phyloP scores from a whole-genome alignment of 441 rosid genomes.

The Melastoma candidum region DNA sequence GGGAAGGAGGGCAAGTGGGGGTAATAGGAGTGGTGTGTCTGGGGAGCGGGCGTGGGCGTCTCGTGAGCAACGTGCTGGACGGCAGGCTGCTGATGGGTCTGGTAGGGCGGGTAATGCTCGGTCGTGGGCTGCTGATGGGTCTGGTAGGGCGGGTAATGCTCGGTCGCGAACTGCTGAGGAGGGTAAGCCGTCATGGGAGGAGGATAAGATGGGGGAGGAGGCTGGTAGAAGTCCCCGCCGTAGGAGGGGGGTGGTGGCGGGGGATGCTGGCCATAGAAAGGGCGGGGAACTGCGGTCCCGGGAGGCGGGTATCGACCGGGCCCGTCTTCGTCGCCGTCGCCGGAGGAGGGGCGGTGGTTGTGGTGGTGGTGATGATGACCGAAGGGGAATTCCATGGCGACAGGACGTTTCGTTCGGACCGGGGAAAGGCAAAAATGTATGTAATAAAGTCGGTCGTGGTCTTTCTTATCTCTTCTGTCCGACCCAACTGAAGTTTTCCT shows the following conservation, averaged over 20 bases:
- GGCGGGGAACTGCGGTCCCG: constrained; percentile 10
- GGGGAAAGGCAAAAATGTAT: too few species aligned
- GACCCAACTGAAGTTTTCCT: too few species aligned
- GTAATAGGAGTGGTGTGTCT: constrained; percentile 24
- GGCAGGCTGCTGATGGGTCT: constrained; percentile 22
- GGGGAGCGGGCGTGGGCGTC: not conserved
- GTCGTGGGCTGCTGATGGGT: constrained; percentile 12
- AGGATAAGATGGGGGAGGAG: constrained; percentile 9
- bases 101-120: constrained; percentile 1
- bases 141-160: constrained; percentile 3
- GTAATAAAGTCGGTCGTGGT: too few species aligned
- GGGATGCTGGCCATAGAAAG: constrained; percentile 7
- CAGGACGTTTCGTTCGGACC: not conserved
- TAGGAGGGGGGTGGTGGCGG: constrained; percentile 8
- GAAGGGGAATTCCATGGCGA: constrained; percentile 39
- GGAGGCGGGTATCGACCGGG: constrained; percentile 16
- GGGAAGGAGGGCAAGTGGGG: constrained; percentile 33
- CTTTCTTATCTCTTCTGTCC: too few species aligned
- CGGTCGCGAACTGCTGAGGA: not conserved
- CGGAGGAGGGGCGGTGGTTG: constrained; percentile 20
- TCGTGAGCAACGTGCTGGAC: constrained; percentile 20
- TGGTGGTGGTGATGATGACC: constrained; percentile 26
- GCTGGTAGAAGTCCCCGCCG: constrained; percentile 10
- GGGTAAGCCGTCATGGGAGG: constrained; percentile 3
- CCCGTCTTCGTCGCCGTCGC: constrained; percentile 19